These are phyloP conservation scores for Babesia ovis DNA, from an alignment of 169 alveolate genomes.

Conservation along the genomic window DNA sequence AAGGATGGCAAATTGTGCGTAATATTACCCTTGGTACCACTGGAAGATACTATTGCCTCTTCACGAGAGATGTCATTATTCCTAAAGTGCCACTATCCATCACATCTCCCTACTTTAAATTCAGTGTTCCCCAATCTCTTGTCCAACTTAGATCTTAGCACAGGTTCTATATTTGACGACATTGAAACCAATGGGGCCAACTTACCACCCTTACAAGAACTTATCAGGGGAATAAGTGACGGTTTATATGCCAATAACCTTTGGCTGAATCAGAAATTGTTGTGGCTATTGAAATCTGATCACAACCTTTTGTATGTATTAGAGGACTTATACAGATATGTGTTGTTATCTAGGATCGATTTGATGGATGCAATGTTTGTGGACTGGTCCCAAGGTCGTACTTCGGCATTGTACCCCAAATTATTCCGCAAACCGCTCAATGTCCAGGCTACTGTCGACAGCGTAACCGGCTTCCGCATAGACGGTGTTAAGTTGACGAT, in stretches of 20 bases:
- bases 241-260: not conserved
- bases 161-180: not conserved
- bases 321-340: constrained; percentile 14
- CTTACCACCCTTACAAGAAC: not conserved
- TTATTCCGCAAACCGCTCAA: not conserved
- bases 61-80: constrained; percentile 10
- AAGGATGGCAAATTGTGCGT: not conserved
- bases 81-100: not conserved
- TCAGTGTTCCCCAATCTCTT: not conserved
- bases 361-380: constrained; percentile 13
- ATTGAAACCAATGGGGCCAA: not conserved
- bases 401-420: not conserved
- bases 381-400: constrained; percentile 6
- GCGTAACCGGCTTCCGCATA: not conserved
- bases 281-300: not conserved
- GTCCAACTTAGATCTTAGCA: not conserved
- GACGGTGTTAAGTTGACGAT: not conserved
- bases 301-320: constrained; percentile 11
- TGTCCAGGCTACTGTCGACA: not conserved
- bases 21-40: not conserved
- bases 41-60: not conserved
- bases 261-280: not conserved
- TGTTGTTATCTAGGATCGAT: constrained; percentile 13
- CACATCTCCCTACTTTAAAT: not conserved
- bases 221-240: not conserved